Base-by-base conservation (phyloP, 108 stramenopile species). In the Cyclotella choctawhatcheeana region DNA sequence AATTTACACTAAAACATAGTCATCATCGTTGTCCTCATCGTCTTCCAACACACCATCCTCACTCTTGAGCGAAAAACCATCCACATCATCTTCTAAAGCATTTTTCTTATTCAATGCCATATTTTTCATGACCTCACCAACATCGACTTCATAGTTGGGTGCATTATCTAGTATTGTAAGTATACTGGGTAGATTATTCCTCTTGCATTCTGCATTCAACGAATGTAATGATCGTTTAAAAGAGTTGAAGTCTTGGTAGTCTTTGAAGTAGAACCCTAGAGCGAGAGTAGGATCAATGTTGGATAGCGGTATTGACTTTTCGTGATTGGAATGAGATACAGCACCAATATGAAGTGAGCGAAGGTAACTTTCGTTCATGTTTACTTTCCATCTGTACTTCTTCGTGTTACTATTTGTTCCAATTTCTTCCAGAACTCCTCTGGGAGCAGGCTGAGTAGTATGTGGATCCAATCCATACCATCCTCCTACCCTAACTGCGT, bases 381-480 rank as follows among this genome's bases (percentile, higher is more conserved):
- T 77, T 17, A 89, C 77, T 40, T 62, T 53, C 58, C 76, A 74
- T 52, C 52, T 50, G 48, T 44, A 40, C 37, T 50, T 50, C 13
- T 18, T 50, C 17, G 48, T 27, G 4, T 16, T 27, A 16, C 27
- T 54, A 26, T 5, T 27, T 5, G 16, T 31, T 43, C 0, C 32
- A 44, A 51, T 4, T 16, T 50, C 65, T 20, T 25, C 37, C 32
- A 52, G 21, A 30, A 33, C 79, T 53, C 89, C 73, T 29, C 77
- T 51, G 8, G 93, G 90, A 24, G 91, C 91, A 20, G 54, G 44
- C 73, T 96, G 95, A 1, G 90, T 86, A 13, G 85, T 88, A 67
- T 96, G 95, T 14, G 95, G 95, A 82, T 96, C 95, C n/a, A 93
- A 69, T 2, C 95, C 95, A 44, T 89, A 83, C 60, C 91, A 73